Conservation (phyloP, 2,329 filamentous ascomycete genomes). For the Trichophyton equinum region DNA sequence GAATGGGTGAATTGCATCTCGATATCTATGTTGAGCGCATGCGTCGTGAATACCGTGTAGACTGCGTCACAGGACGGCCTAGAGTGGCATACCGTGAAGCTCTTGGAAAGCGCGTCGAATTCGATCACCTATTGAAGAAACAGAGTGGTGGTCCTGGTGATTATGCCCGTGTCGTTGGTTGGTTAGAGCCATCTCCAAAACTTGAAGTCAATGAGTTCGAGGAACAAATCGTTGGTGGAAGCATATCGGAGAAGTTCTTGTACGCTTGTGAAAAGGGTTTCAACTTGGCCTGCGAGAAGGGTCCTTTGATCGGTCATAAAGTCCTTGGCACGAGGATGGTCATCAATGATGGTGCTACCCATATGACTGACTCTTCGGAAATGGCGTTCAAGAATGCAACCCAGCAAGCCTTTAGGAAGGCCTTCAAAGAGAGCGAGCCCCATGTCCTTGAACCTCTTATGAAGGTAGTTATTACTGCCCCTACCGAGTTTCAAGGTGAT, state of each 20-base stretch:
- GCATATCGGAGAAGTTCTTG: slow-evolving; percentile 90
- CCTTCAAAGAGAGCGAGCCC: slow-evolving; percentile 68
- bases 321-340: slow-evolving; percentile 86
- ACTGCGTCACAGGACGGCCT: slow-evolving; percentile 88
- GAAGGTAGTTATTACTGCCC: slow-evolving; percentile 95
- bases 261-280: slow-evolving; percentile 94
- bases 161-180: slow-evolving; percentile 84
- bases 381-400: slow-evolving; percentile 90
- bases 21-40: slow-evolving; percentile 97
- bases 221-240: slow-evolving; percentile 74
- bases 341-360: slow-evolving; percentile 89
- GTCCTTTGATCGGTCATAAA: slow-evolving; percentile 81
- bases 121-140: slow-evolving; percentile 89
- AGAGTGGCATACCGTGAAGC: slow-evolving; percentile 97
- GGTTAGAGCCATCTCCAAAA: slow-evolving; percentile 69
- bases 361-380: slow-evolving; percentile 96
- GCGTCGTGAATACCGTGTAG: slow-evolving; percentile 89
- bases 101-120: slow-evolving; percentile 64
- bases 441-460: slow-evolving; percentile 89
- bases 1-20: slow-evolving; percentile 94
- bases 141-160: slow-evolving; percentile 93
- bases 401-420: slow-evolving; percentile 91
- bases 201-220: slow-evolving; percentile 71
- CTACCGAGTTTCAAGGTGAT: slow-evolving; percentile 94
- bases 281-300: slow-evolving; percentile 66